Evolutionary conservation across 192 early-diverging fungal species (phyloP).

Genomic region (Coemansia sp.): DNA sequence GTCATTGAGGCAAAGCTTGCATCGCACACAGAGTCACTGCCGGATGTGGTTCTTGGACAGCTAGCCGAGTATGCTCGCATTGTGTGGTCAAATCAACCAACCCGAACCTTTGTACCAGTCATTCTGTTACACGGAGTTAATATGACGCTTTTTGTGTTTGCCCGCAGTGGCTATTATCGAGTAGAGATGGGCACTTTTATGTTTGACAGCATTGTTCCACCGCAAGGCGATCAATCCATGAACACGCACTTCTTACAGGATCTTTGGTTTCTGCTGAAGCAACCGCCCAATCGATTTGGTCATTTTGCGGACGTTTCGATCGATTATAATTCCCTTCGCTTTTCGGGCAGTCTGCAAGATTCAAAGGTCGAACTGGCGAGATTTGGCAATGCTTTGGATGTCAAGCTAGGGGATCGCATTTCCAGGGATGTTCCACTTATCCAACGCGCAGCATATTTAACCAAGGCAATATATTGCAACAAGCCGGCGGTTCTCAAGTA

Average conservation of each 20-base stretch:
- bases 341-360: not conserved
- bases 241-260: not conserved
- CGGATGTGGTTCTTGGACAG: not conserved
- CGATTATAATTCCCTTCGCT: not conserved
- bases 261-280: constrained; percentile 11
- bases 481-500: too few species aligned
- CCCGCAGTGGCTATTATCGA: not conserved
- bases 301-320: constrained; percentile 1
- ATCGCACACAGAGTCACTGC: not conserved
- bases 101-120: constrained; percentile 12
- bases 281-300: not conserved
- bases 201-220: too few species aligned
- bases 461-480: not conserved
- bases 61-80: constrained; percentile 10
- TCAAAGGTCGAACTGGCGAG: not conserved
- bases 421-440: not conserved
- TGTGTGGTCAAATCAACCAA: constrained; percentile 2
- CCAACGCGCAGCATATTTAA: not conserved
- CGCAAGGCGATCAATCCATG: too few species aligned
- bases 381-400: not conserved
- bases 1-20: constrained; percentile 4
- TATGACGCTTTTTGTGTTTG: constrained; percentile 10
- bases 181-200: not conserved
- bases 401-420: not conserved
- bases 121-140: constrained; percentile 5